These are phyloP conservation scores for Pachysolen tannophilus DNA, from an alignment of 805 yeast species.

Conservation along the genomic window DNA sequence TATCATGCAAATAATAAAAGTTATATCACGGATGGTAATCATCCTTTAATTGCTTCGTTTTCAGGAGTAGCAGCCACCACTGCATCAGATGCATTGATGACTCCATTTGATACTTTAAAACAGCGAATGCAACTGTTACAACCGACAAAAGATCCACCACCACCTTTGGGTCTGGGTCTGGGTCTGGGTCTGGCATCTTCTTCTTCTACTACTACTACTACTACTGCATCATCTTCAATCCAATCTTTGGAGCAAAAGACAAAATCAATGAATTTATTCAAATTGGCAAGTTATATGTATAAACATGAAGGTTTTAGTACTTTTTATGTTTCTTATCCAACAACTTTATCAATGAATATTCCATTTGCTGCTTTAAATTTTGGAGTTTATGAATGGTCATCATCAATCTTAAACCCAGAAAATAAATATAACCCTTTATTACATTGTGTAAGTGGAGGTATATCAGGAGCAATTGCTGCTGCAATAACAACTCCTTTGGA, in stretches of 20 bases:
- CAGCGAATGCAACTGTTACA: constrained; percentile 77
- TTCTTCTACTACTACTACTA: constrained; percentile 3
- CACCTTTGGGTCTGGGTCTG: too few relatives aligned
- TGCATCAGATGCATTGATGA: constrained; percentile 94
- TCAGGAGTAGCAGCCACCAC: constrained; percentile 91
- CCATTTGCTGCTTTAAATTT: constrained; percentile 95
- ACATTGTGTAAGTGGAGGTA: constrained; percentile 88
- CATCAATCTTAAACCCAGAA: constrained; percentile 72
- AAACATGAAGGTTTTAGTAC: constrained; percentile 64
- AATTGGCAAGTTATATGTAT: constrained; percentile 41
- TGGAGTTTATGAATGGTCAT: constrained; percentile 80
- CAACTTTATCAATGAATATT: constrained; percentile 83
- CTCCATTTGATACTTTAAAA: constrained; percentile 91
- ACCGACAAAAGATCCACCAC: constrained; percentile 8
- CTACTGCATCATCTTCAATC: constrained; percentile 14
- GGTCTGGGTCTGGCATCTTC: too few relatives aligned
- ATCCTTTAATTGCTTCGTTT: constrained; percentile 74
- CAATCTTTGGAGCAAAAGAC: background rate
- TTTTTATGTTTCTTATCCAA: constrained; percentile 88
- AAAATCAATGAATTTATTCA: constrained; percentile 13
- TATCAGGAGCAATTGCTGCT: constrained; percentile 93
- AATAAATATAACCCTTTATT: constrained; percentile 77
- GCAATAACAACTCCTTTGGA: constrained; percentile 93
- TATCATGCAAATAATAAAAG: constrained; percentile 22
- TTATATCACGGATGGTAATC: constrained; percentile 51